These are phyloP conservation scores for Coemansia sp. DNA, from an alignment of 192 early-diverging fungal genomes.

Conservation along the genomic window DNA sequence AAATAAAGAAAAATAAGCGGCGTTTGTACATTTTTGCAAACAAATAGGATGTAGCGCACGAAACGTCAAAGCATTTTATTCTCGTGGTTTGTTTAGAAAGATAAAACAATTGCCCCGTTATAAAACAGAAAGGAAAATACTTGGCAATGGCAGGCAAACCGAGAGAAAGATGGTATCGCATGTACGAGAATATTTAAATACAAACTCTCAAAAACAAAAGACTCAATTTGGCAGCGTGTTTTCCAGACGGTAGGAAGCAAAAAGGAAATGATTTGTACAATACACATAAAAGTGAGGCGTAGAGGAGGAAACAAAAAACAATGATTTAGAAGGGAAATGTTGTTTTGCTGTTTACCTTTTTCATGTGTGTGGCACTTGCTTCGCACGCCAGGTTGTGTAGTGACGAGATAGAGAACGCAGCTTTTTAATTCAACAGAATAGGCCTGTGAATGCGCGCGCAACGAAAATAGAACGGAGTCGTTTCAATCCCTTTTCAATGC, in stretches of 20 bases:
- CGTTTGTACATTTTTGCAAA: not conserved
- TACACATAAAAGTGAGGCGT: not conserved
- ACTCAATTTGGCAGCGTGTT: not conserved
- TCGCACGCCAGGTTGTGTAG: not conserved
- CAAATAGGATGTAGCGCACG: slow-evolving; percentile 3
- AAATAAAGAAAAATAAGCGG: not conserved
- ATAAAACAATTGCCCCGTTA: not conserved
- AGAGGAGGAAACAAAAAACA: not conserved
- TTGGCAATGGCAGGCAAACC: no score
- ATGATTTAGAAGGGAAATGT: slow-evolving; percentile 1
- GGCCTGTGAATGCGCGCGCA: not conserved
- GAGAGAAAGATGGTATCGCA: not conserved
- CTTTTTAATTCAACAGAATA: no score
- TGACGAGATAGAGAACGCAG: no score
- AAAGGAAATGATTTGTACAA: not conserved
- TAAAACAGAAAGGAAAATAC: no score
- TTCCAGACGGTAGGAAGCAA: not conserved
- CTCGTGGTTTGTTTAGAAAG: not conserved
- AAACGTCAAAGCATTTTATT: not conserved
- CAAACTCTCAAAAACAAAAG: no score
- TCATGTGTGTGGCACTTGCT: not conserved
- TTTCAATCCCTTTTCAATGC: slow-evolving; percentile 1
- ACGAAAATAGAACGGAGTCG: not conserved
- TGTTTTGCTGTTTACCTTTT: slow-evolving; percentile 8
- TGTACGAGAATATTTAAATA: not conserved